Evolutionary conservation across 225 moss, liverwort and hornwort genomes (phyloP).

Genomic region (Marchantia polymorpha): DNA sequence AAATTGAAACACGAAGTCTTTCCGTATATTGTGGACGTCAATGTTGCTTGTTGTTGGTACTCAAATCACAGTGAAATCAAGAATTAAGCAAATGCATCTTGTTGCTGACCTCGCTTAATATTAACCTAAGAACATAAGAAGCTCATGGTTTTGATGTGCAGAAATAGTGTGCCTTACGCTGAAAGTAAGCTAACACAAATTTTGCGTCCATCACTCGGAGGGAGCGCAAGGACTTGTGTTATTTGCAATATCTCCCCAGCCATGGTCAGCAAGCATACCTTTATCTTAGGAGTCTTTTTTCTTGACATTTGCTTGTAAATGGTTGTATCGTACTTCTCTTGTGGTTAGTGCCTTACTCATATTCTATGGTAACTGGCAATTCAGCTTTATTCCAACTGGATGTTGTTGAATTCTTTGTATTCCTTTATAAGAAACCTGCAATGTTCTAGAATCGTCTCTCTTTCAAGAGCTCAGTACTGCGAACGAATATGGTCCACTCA

Average conservation of each 20-base stretch:
- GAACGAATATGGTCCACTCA: not conserved
- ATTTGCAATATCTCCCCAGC: slow-evolving; percentile 42
- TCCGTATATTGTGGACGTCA: not conserved
- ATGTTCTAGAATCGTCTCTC: not conserved
- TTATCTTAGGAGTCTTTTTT: not conserved
- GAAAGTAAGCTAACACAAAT: slow-evolving; percentile 35
- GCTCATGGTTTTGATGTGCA: slow-evolving; percentile 13
- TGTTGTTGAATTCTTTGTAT: not conserved
- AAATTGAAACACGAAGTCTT: not conserved
- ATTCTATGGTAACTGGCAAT: not conserved
- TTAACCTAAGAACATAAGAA: not conserved
- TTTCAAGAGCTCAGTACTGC: not conserved
- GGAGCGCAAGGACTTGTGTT: slow-evolving; percentile 40
- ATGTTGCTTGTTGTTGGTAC: not conserved
- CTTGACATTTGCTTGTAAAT: not conserved
- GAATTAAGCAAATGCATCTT: not conserved
- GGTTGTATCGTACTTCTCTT: not conserved
- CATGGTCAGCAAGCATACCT: slow-evolving; percentile 26
- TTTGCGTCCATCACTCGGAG: slow-evolving; percentile 42
- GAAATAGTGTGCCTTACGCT: slow-evolving; percentile 22
- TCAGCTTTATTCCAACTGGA: not conserved
- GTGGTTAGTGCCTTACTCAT: not conserved
- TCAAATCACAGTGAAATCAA: not conserved
- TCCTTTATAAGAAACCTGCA: not conserved
- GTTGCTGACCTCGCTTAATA: not conserved